These are phyloP conservation scores for Fusarium chuoi DNA, from an alignment of 2,329 filamentous ascomycete genomes.

Conservation along the genomic window DNA sequence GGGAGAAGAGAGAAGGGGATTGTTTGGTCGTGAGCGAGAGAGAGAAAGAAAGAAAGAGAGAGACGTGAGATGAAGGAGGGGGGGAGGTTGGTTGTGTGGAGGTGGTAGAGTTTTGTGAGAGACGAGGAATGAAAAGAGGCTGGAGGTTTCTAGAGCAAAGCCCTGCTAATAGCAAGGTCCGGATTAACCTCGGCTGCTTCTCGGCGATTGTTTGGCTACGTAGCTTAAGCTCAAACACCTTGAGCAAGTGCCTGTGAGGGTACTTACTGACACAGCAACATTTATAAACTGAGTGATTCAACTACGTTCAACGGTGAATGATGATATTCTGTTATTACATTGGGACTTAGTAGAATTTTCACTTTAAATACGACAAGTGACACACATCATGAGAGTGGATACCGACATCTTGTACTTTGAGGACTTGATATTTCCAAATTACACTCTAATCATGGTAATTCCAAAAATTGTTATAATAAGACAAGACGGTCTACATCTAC, in stretches of 20 bases:
- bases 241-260: too few species aligned
- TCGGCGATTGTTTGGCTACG: conserved; percentile 35
- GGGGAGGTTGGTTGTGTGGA: conserved; percentile 45
- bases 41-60: conserved; percentile 21
- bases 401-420: too few species aligned
- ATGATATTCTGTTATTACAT: too few species aligned
- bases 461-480: conserved; percentile 23
- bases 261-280: neutral
- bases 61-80: conserved; percentile 30
- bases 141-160: conserved; percentile 42
- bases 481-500: conserved; percentile 40
- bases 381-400: neutral
- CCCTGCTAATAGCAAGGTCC: conserved; percentile 37
- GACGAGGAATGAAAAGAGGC: conserved; percentile 44
- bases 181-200: conserved; percentile 40
- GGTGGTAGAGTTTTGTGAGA: conserved; percentile 49
- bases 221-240: neutral
- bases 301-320: neutral
- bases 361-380: neutral
- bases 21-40: conserved; percentile 16
- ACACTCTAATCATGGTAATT: neutral
- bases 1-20: conserved; percentile 19
- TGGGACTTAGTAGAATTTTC: neutral
- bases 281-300: neutral
- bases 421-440: neutral